A percentile compares a stretch with the other conserved stretches of the same genome.
Evolutionary conservation across 2,329 filamentous ascomycete genomes (phyloP).

Genomic region (Colletotrichum tropicale): DNA sequence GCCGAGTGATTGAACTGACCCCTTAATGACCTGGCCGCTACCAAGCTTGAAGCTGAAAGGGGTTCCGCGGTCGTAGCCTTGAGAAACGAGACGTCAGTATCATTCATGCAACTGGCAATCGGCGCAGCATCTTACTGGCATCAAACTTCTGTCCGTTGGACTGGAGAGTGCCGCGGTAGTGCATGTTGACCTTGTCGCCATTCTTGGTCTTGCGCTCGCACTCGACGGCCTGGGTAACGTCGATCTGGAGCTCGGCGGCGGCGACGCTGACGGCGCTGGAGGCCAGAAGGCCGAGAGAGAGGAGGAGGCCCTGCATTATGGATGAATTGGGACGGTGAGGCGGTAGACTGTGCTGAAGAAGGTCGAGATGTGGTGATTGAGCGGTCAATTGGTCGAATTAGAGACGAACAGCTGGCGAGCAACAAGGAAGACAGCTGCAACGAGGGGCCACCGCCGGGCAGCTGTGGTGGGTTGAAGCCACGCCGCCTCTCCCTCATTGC

Average conservation of each 20-base stretch:
- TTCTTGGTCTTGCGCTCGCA: conserved; percentile 79
- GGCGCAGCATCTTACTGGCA: conserved; percentile 52
- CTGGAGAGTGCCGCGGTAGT: conserved; percentile 85
- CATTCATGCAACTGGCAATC: not conserved
- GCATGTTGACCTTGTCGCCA: conserved; percentile 83
- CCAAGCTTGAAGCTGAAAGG: conserved; percentile 85
- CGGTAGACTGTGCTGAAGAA: not conserved
- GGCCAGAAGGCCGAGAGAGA: conserved; percentile 55
- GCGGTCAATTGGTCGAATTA: not conserved
- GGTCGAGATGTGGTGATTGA: not conserved
- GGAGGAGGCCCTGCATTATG: conserved; percentile 54
- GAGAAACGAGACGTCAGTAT: not conserved
- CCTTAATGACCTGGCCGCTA: conserved; percentile 83
- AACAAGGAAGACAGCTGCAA: conserved; percentile 10
- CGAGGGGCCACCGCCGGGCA: not conserved
- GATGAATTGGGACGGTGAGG: not conserved
- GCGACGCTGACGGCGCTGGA: conserved; percentile 58
- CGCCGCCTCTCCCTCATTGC: not conserved
- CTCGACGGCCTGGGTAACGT: conserved; percentile 74
- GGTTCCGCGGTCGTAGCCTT: conserved; percentile 73
- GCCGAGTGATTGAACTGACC: conserved; percentile 54
- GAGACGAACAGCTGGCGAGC: conserved; percentile 5
- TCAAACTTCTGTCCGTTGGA: conserved; percentile 82
- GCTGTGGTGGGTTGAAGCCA: conserved; percentile 12
- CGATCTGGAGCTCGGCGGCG: conserved; percentile 73